A percentile compares a stretch with the other conserved stretches of the same genome.
Conservation (phyloP, 2,329 filamentous ascomycete genomes). For the Pseudopyrenochaeta lycopersici region DNA sequence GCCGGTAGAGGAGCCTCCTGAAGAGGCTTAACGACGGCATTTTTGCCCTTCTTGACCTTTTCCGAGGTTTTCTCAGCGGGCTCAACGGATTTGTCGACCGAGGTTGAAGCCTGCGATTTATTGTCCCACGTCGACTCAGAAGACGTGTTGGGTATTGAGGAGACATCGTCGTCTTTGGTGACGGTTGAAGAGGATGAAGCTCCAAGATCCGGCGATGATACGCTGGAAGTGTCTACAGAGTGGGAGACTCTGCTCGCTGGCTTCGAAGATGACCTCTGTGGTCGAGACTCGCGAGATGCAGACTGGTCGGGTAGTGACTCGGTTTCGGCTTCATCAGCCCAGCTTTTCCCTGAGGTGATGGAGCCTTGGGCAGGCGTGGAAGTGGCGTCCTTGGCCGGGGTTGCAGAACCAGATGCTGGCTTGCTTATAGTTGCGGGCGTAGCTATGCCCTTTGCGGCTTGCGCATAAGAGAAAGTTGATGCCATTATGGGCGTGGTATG, state of each 20-base stretch:
- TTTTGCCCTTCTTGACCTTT: constrained; percentile 59
- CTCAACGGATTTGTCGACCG: constrained; percentile 68
- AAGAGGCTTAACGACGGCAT: constrained; percentile 65
- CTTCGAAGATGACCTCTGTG: constrained; percentile 26
- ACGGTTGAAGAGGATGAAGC: constrained; percentile 62
- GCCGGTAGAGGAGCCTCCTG: constrained; percentile 82
- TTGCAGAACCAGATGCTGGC: constrained; percentile 53
- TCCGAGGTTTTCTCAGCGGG: constrained; percentile 62
- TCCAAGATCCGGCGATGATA: constrained; percentile 64
- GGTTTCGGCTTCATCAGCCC: constrained; percentile 60
- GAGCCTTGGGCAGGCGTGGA: constrained; percentile 30
- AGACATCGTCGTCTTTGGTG: constrained; percentile 68
- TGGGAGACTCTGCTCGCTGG: constrained; percentile 18
- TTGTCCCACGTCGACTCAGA: constrained; percentile 74
- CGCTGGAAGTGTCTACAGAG: constrained; percentile 31
- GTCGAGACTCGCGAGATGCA: constrained; percentile 31
- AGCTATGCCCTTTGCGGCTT: constrained; percentile 86
- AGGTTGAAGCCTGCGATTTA: constrained; percentile 69
- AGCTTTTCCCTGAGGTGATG: constrained; percentile 50
- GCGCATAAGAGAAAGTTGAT: constrained; percentile 85
- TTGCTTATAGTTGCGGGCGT: constrained; percentile 56
- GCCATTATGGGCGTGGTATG: constrained; percentile 35
- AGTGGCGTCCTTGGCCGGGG: constrained; percentile 52
- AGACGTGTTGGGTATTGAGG: constrained; percentile 68
- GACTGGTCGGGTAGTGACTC: constrained; percentile 37